Evolutionary conservation across 768 basidiomycete species (phyloP).

Genomic region (Sporobolomyces roseus): DNA sequence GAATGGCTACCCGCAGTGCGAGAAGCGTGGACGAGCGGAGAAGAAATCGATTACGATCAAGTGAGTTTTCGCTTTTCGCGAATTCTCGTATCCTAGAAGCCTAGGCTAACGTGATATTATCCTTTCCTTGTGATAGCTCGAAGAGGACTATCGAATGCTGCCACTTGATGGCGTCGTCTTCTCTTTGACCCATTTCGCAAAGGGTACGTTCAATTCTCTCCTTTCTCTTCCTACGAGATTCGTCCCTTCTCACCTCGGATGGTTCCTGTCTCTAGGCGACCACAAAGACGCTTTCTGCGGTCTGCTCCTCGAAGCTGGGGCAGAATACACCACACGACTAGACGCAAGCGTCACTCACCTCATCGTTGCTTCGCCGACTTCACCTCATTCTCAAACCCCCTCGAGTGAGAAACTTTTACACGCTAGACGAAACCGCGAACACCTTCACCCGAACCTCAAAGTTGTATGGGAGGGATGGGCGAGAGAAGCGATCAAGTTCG

Average conservation of each 20-base stretch:
- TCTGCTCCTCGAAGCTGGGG: conserved; percentile 10
- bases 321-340: background rate
- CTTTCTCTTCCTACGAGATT: no score
- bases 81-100: background rate
- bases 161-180: conserved; percentile 2
- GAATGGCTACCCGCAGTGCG: conserved; percentile 19
- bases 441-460: background rate
- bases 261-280: background rate
- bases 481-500: conserved; percentile 20
- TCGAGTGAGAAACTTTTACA: conserved; percentile 24
- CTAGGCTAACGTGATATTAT: no score
- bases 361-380: conserved; percentile 32
- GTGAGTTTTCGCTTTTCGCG: conserved; percentile 4
- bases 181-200: conserved; percentile 22
- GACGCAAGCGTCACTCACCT: conserved; percentile 12
- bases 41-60: conserved; percentile 13
- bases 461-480: conserved; percentile 40
- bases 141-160: background rate
- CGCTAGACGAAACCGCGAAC: background rate
- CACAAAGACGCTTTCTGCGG: conserved; percentile 12
- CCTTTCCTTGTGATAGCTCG: background rate
- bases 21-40: conserved; percentile 24
- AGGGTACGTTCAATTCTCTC: background rate
- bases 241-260: background rate
- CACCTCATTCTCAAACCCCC: conserved; percentile 21